Evolutionary conservation across 495 filamentous ascomycete species (phyloP).

Genomic region (Hypomontagnella submonticulosa): DNA sequence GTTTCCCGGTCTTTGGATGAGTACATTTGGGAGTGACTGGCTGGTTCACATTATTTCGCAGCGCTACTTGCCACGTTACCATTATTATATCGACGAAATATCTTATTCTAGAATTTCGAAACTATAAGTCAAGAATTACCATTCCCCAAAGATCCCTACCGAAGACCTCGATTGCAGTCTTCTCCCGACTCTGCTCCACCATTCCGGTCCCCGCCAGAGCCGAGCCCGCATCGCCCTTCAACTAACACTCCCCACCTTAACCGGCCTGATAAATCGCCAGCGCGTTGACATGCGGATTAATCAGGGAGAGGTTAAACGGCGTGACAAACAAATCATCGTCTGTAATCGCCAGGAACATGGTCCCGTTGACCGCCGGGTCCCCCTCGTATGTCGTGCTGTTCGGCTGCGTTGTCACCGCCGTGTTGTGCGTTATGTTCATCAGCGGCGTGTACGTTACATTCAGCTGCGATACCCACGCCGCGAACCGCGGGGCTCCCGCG

Average conservation of each 20-base stretch:
- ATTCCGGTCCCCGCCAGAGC: no score
- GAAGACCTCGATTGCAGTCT: no score
- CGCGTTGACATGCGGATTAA: slow-evolving; percentile 83
- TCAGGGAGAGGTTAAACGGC: slow-evolving; percentile 77
- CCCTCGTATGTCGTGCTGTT: slow-evolving; percentile 67
- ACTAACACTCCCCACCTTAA: no score
- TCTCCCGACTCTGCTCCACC: background rate
- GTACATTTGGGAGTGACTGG: no score
- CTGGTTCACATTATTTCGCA: no score
- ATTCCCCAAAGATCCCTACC: no score
- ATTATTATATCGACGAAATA: no score
- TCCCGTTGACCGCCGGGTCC: slow-evolving; percentile 79
- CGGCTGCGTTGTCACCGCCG: slow-evolving; percentile 78
- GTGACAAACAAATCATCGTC: slow-evolving; percentile 75
- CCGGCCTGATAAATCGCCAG: slow-evolving; percentile 83
- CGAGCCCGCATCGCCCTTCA: no score
- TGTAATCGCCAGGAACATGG: slow-evolving; percentile 82
- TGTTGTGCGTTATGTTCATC: slow-evolving; percentile 61
- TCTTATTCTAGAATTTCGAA: no score
- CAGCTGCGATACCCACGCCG: slow-evolving; percentile 83
- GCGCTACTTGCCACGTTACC: no score
- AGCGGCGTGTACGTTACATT: slow-evolving; percentile 85
- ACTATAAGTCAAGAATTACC: no score
- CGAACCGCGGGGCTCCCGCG: slow-evolving; percentile 71
- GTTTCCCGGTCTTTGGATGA: no score